Evolutionary conservation across 2,329 filamentous ascomycete species (phyloP).

Genomic region (Verticillium dahliae): DNA sequence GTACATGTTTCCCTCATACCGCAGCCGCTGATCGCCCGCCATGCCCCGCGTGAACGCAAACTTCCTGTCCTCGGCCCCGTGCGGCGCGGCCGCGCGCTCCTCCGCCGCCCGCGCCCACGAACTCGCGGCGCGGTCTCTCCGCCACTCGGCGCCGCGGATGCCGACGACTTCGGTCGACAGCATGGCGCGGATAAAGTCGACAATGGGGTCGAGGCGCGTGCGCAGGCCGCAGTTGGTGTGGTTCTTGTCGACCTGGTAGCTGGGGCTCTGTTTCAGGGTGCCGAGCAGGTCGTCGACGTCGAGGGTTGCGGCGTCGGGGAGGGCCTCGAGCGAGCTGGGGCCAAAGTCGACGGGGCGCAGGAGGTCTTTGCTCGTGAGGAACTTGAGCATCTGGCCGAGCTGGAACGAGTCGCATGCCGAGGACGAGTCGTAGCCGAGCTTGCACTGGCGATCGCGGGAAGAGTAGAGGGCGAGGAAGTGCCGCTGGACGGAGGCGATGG

Average conservation of each 20-base stretch:
- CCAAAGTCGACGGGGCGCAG: slow-evolving; percentile 53
- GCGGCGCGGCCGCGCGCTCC: slow-evolving; percentile 7
- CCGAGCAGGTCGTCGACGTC: slow-evolving; percentile 56
- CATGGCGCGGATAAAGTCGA: slow-evolving; percentile 58
- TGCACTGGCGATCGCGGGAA: slow-evolving; percentile 62
- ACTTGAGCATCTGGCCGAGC: slow-evolving; percentile 70
- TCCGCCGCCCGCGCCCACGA: slow-evolving; percentile 30
- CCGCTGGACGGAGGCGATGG: slow-evolving; percentile 60
- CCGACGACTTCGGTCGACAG: slow-evolving; percentile 39
- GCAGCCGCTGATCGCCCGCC: slow-evolving; percentile 41
- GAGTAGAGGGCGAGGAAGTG: slow-evolving; percentile 64
- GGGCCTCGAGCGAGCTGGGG: slow-evolving; percentile 33
- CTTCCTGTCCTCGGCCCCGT: slow-evolving; percentile 6
- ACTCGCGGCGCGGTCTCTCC: slow-evolving; percentile 26
- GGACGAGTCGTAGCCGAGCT: slow-evolving; percentile 67
- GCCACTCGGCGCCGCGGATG: slow-evolving; percentile 40
- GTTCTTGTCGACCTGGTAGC: slow-evolving; percentile 68
- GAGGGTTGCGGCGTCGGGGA: slow-evolving; percentile 37
- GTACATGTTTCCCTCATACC: slow-evolving; percentile 41
- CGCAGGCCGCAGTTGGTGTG: slow-evolving; percentile 69
- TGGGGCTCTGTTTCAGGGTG: slow-evolving; percentile 57
- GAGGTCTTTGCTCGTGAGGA: slow-evolving; percentile 56
- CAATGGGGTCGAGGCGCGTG: slow-evolving; percentile 55
- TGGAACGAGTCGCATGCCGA: slow-evolving; percentile 71
- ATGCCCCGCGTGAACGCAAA: slow-evolving; percentile 47